These are phyloP conservation scores for Tubosaeta sp. DNA, from an alignment of 768 basidiomycete genomes.

Conservation along the genomic window DNA sequence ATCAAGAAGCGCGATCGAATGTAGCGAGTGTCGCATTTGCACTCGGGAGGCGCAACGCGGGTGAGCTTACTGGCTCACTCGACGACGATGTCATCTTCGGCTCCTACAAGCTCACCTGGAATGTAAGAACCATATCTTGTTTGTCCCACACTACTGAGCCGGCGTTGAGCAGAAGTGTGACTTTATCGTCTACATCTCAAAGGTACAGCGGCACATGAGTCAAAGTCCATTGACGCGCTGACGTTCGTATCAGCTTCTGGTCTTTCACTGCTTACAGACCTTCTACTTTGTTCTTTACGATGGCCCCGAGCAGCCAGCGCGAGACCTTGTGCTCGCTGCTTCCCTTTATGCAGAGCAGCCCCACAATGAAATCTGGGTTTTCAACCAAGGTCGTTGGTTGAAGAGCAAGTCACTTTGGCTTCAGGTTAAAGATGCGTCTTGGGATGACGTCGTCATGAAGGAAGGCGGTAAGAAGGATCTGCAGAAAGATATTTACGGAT, in stretches of 20 bases:
- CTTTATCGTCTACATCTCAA: constrained; percentile 50
- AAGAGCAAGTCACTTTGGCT: constrained; percentile 61
- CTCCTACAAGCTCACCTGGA: constrained; percentile 54
- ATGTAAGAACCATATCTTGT: constrained; percentile 36
- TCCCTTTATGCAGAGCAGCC: constrained; percentile 51
- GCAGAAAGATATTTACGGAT: constrained; percentile 72
- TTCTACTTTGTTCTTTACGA: constrained; percentile 57
- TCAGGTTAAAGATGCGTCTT: constrained; percentile 60
- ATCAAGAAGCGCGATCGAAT: constrained; percentile 45
- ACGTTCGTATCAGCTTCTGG: constrained; percentile 28
- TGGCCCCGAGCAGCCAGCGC: constrained; percentile 48
- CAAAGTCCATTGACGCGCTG: neutral
- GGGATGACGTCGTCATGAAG: constrained; percentile 73
- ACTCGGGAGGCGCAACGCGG: constrained; percentile 39
- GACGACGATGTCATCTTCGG: constrained; percentile 50
- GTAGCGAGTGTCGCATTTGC: constrained; percentile 48
- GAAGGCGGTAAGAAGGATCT: constrained; percentile 62
- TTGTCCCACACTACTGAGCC: constrained; percentile 1
- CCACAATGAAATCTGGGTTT: constrained; percentile 76
- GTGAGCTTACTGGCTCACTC: constrained; percentile 48
- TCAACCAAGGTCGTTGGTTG: constrained; percentile 63
- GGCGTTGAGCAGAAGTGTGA: constrained; percentile 41
- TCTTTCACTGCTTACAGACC: constrained; percentile 17
- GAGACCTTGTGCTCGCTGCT: constrained; percentile 48
- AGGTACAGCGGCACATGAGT: constrained; percentile 34